Evolutionary conservation across 257 asterid species (phyloP).

Genomic region (Solanum arcanum): DNA sequence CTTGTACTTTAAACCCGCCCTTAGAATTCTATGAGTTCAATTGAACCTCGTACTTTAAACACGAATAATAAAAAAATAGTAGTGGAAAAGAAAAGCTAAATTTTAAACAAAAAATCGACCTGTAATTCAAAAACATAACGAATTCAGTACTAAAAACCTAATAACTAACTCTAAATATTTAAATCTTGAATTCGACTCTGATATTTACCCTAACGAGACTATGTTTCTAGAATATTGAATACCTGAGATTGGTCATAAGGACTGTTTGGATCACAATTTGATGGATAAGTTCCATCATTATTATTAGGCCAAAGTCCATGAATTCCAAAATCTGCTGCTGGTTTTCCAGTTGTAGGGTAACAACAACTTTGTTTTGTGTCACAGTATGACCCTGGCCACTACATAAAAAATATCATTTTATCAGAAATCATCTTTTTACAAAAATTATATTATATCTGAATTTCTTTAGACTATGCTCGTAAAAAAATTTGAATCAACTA

Average conservation of each 20-base stretch:
- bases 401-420: neutral
- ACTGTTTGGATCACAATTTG: conserved; percentile 50
- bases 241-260: conserved; percentile 60
- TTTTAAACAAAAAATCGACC: neutral
- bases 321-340: conserved; percentile 56
- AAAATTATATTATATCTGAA: neutral
- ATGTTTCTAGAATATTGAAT: neutral
- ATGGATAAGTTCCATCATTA: conserved; percentile 66
- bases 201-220: neutral
- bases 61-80: neutral
- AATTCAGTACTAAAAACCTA: neutral
- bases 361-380: conserved; percentile 67
- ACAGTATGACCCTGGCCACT: conserved; percentile 90
- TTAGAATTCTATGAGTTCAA: neutral
- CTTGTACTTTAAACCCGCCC: neutral
- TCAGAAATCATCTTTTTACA: neutral
- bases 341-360: conserved; percentile 71
- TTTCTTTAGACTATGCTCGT: fast-evolving
- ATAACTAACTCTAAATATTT: fast-evolving
- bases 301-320: conserved; percentile 84
- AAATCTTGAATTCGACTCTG: neutral
- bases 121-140: neutral
- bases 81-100: neutral
- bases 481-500: neutral
- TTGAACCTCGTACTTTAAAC: neutral